These are phyloP conservation scores for Heliosperma pusillum DNA, from an alignment of 148 eudicot species.

Conservation along the genomic window DNA sequence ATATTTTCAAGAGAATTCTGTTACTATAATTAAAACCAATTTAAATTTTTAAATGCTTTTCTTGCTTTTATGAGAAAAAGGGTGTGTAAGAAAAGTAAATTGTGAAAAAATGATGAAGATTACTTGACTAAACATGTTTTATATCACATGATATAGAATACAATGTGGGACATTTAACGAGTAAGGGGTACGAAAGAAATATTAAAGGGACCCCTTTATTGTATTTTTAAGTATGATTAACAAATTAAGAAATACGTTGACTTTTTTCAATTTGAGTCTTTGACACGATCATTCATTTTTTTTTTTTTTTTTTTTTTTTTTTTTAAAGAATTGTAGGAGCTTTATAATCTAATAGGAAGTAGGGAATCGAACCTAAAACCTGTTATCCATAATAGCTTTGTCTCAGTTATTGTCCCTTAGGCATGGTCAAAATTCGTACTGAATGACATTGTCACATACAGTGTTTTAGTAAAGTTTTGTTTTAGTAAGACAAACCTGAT, in stretches of 20 bases:
- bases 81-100: background rate
- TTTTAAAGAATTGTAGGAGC: too few species aligned
- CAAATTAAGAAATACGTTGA: background rate
- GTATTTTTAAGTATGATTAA: background rate
- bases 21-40: background rate
- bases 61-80: background rate
- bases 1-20: conserved; percentile 8
- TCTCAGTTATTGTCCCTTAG: too few species aligned
- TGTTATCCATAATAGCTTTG: too few species aligned
- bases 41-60: background rate
- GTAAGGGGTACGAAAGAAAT: background rate
- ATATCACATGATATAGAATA: background rate
- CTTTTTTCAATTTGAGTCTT: background rate
- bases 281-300: too few species aligned
- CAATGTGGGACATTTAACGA: conserved; percentile 1
- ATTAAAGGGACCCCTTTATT: background rate
- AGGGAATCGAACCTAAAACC: too few species aligned
- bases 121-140: background rate
- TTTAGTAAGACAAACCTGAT: too few species aligned
- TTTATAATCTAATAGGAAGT: too few species aligned
- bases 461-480: too few species aligned
- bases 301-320: too few species aligned
- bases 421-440: too few species aligned
- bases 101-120: background rate
- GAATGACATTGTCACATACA: too few species aligned